Percentiles rank a stretch among this genome's conserved stretches.
These are phyloP conservation scores for Diatrype stigma DNA, from an alignment of 2,329 filamentous ascomycete genomes.

Conservation along the genomic window DNA sequence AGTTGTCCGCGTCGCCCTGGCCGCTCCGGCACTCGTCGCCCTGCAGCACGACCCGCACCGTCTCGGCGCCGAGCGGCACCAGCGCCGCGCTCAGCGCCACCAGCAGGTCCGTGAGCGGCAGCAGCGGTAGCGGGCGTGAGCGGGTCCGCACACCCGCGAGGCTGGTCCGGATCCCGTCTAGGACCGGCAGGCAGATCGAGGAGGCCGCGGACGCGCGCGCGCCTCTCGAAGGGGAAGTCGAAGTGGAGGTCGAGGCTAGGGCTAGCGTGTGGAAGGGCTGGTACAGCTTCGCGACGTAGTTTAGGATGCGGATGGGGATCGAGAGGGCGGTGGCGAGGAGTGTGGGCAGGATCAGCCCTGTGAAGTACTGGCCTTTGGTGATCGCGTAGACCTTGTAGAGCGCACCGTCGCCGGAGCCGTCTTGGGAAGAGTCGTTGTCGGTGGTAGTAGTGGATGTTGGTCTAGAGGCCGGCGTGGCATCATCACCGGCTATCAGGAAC, in stretches of 20 bases:
- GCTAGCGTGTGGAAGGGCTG: slow-evolving; percentile 32
- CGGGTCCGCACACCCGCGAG: slow-evolving; percentile 25
- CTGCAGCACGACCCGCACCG: slow-evolving; percentile 32
- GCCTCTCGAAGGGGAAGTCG: too few relatives aligned
- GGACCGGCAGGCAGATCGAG: slow-evolving; percentile 34
- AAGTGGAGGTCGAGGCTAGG: too few relatives aligned
- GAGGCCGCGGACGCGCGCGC: slow-evolving; percentile 31
- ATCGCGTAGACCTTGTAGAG: slow-evolving; percentile 3
- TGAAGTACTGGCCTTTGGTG: slow-evolving; percentile 6
- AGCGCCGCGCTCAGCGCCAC: slow-evolving; percentile 26
- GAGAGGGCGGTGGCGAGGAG: slow-evolving; percentile 11
- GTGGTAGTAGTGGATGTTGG: too few relatives aligned
- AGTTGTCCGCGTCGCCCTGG: slow-evolving; percentile 19
- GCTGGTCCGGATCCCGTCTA: slow-evolving; percentile 29
- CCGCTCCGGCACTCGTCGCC: slow-evolving; percentile 22
- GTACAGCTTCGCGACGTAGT: slow-evolving; percentile 10
- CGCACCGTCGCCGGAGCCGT: not conserved
- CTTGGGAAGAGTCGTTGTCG: not conserved
- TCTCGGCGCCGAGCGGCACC: slow-evolving; percentile 31
- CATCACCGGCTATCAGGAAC: too few relatives aligned
- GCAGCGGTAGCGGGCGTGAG: slow-evolving; percentile 30
- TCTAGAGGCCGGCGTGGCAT: too few relatives aligned
- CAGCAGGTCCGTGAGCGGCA: slow-evolving; percentile 29
- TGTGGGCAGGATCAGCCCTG: slow-evolving; percentile 11
- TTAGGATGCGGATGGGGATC: slow-evolving; percentile 11